Evolutionary conservation across 2,329 filamentous ascomycete species (phyloP), one percentile per base, ranked within the genome.

Genomic region (Bimuria novae-zelandiae): DNA sequence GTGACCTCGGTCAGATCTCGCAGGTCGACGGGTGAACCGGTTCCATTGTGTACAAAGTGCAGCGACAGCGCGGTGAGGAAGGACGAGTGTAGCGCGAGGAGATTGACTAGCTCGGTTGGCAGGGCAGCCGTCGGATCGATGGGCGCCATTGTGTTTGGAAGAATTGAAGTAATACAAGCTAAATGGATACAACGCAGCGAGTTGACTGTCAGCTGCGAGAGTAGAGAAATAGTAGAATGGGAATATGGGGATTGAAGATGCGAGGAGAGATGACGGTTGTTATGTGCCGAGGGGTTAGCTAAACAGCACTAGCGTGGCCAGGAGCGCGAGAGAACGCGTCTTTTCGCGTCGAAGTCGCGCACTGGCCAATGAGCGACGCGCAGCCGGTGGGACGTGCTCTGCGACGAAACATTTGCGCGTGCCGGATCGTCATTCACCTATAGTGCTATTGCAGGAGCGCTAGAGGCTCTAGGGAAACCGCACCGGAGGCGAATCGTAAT

Each of bases 61-160:
- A 81, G 67, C 5, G 77, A 76, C 11, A 80, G 68, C n/a, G 79
- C 76, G 14, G 75, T 76, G 16, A 82, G 73, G 57, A 82, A 80
- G 30, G 79, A 76, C 7, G 72, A 71, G 60, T 81, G 76, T 7
- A 81, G 70, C n/a, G 66, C 62, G 43, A 75, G 70, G 36, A 80
- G 70, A 44, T 77, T 75, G 51, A 75, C 67, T 7, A 80, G 66
- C 54, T 76, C 75, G 32, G 61, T 55, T 4, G 78, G 78, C 43
- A 79, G 66, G 58, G 66, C 59, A 27, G 59, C 59, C 35, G 66
- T 59, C 50, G 57, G n/a, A 30, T 39, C 59, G 52, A 69, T 62
- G 42, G 70, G 61, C 41, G 66, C 61, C 70, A 73, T 74, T 51
- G 56, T 57, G 40, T 41, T 51, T 7, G 25, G 14, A 25, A 27